A percentile compares a stretch with the other conserved stretches of the same genome.
Evolutionary conservation across 2,329 filamentous ascomycete species (phyloP).

Genomic region (Hymenoscyphus occultus): DNA sequence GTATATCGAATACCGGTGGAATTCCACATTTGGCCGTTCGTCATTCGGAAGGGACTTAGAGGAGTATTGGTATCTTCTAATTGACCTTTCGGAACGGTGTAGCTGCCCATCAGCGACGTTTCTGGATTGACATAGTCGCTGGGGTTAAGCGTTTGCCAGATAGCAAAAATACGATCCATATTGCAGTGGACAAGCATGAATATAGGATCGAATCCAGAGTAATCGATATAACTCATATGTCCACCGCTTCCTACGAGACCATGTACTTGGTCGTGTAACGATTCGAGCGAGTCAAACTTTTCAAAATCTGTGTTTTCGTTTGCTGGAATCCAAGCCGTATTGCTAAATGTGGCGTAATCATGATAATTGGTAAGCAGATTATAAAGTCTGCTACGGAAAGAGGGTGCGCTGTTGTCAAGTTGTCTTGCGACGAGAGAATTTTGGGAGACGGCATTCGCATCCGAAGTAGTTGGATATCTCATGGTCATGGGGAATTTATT

Average conservation of each 20-base stretch:
- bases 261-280: conserved; percentile 63
- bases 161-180: conserved; percentile 57
- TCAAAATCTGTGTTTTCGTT: conserved; percentile 35
- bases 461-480: conserved; percentile 47
- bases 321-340: conserved; percentile 58
- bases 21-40: conserved; percentile 46
- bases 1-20: conserved; percentile 24
- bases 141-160: conserved; percentile 47
- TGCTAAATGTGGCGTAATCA: conserved; percentile 67
- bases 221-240: conserved; percentile 44
- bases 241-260: conserved; percentile 55
- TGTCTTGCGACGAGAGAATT: conserved; percentile 54
- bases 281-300: conserved; percentile 62
- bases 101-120: conserved; percentile 36
- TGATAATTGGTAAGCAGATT: conserved; percentile 65
- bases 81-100: conserved; percentile 27
- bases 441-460: conserved; percentile 51
- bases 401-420: conserved; percentile 50
- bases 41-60: conserved; percentile 45
- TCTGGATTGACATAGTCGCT: conserved; percentile 36
- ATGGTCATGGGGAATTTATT: conserved; percentile 59
- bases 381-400: conserved; percentile 61
- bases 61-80: conserved; percentile 36
- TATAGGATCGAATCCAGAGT: conserved; percentile 46
- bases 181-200: conserved; percentile 55